Base-by-base conservation (phyloP, 2,329 filamentous ascomycete species). In the Fusarium drepaniforme region DNA sequence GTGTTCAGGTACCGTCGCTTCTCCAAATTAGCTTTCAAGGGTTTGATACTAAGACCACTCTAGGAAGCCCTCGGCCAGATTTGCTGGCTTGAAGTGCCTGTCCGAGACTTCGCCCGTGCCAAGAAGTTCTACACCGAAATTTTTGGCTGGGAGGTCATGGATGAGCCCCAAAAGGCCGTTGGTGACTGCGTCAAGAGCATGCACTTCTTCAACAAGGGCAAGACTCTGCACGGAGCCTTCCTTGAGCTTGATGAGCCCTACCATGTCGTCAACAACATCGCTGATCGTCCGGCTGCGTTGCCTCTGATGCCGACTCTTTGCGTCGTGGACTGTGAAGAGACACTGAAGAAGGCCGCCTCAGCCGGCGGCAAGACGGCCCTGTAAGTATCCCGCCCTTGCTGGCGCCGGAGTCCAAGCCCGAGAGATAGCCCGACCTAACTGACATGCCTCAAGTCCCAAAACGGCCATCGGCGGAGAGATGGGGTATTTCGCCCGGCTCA, bases 11-110 rank as follows among this genome's bases (percentile, higher is more conserved):
- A 69, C 18, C 46, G 23, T 51, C 18, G 18, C 8, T 12, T 25
- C 30, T 33, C 11, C 33, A 25, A 35, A 25, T 25, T 7, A 53
- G 25, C 28, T 7, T n/a, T 18, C 25, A 25, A 12, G 13, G 46
- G 40, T 4, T 28, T 13, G 18, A 58, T 59, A 63, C 49, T 73
- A 57, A 59, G 49, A 7, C 40, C 16, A 33, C 28, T 5, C 16
- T 64, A 78, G 77, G 73, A 79, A 69, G 58, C 66, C 49, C 67
- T 79, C 49, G 83, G 83, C 68, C 78, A 84, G 60, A 80, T 84
- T 58, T 83, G 80, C 75, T 86, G 83, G 82, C 80, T 83, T 56
- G 82, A 85, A 65, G 74, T 86, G 16, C 83, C 84, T n/a, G 81
- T 82, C 61, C 76, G 71, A 33, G 78, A 84, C 71, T 67, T 83